phyloP scores from a whole-genome alignment of 2,329 filamentous ascomycete genomes.

The Nemania sp. region DNA sequence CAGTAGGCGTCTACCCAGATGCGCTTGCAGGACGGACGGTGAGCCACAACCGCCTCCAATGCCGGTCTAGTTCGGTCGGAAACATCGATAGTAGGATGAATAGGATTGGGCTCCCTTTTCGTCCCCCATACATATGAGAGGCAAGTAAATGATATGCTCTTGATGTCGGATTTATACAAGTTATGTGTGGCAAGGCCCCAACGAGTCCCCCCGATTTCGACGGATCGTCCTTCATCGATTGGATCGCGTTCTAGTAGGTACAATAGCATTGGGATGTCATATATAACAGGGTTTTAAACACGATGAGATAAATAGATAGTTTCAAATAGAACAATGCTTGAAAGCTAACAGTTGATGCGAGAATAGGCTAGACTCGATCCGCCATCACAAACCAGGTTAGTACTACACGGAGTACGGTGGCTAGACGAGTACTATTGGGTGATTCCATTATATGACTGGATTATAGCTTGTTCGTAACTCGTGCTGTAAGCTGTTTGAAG shows the following conservation, averaged over 20 bases:
- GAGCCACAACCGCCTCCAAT: neutral
- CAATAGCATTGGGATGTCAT: neutral
- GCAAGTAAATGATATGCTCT: neutral
- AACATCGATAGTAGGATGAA: neutral
- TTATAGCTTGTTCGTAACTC: no score
- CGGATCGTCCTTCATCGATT: neutral
- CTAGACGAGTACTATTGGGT: no score
- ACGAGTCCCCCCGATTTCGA: neutral
- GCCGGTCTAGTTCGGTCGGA: neutral
- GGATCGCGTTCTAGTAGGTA: neutral
- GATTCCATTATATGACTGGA: no score
- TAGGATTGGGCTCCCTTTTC: neutral
- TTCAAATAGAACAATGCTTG: no score
- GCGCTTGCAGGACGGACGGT: neutral
- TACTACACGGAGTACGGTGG: no score
- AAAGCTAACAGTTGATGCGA: no score
- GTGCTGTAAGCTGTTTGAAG: no score
- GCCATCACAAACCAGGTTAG: no score
- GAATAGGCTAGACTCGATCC: no score
- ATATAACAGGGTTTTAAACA: no score
- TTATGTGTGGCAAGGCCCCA: neutral
- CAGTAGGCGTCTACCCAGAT: neutral
- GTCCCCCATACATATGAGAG: neutral
- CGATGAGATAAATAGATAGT: no score
- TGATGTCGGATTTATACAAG: neutral